phyloP scores from a whole-genome alignment of 2,329 filamentous ascomycete genomes.

The Cladophialophora bantiana region DNA sequence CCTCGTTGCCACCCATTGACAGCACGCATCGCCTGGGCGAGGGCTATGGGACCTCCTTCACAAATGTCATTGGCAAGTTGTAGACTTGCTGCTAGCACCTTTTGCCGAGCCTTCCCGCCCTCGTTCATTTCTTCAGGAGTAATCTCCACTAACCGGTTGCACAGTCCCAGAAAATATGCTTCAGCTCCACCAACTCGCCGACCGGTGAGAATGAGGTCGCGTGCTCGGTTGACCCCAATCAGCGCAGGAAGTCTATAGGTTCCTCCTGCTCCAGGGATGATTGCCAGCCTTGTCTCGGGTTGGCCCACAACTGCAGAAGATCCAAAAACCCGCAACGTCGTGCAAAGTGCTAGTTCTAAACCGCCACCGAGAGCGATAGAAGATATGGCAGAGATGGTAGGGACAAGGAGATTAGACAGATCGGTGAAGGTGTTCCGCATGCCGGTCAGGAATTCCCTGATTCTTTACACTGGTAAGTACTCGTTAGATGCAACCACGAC shows the following conservation, averaged over 20 bases:
- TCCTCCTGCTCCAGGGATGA: conserved; percentile 92
- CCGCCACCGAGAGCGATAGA: conserved; percentile 90
- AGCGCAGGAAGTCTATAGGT: conserved; percentile 85
- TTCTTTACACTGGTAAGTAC: conserved; percentile 60
- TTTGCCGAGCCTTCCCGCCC: conserved; percentile 66
- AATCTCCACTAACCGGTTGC: conserved; percentile 87
- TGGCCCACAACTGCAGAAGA: conserved; percentile 80
- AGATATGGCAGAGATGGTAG: conserved; percentile 86
- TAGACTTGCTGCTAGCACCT: conserved; percentile 77
- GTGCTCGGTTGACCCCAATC: conserved; percentile 80
- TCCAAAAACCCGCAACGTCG: conserved; percentile 85
- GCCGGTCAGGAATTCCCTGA: conserved; percentile 75
- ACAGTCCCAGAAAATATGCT: conserved; percentile 89
- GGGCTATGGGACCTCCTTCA: conserved; percentile 84
- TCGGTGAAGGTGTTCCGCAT: conserved; percentile 78
- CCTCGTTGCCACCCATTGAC: conserved; percentile 70
- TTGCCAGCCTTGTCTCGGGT: conserved; percentile 90
- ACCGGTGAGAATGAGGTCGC: conserved; percentile 89
- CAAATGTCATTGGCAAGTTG: conserved; percentile 83
- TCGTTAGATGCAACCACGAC: neutral
- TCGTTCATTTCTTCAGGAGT: conserved; percentile 61
- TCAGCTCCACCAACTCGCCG: conserved; percentile 82
- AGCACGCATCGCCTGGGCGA: conserved; percentile 79
- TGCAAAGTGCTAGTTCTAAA: conserved; percentile 88
- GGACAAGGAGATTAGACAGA: conserved; percentile 79